phyloP scores from a whole-genome alignment of 257 asterid genomes.

The Plantago ovata region DNA sequence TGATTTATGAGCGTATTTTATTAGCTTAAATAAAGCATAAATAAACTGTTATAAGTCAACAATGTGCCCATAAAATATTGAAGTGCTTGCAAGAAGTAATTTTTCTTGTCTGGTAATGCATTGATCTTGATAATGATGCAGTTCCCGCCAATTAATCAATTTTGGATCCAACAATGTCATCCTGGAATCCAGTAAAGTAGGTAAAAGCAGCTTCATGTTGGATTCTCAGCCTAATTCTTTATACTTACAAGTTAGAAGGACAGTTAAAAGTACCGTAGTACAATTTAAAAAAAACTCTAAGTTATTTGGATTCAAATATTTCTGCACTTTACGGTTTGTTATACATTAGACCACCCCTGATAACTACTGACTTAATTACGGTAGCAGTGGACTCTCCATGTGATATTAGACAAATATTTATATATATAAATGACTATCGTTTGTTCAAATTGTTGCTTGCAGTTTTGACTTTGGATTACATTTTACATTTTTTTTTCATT shows the following conservation, averaged over 20 bases:
- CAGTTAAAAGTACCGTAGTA: too few species aligned
- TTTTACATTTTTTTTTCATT: too few species aligned
- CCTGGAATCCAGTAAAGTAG: slow-evolving; percentile 35
- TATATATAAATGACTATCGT: too few species aligned
- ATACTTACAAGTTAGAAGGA: background rate
- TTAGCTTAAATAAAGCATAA: slow-evolving; percentile 23
- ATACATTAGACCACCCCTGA: too few species aligned
- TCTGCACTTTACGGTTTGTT: too few species aligned
- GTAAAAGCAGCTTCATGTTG: slow-evolving; percentile 21
- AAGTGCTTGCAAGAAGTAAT: background rate
- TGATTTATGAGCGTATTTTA: slow-evolving; percentile 8
- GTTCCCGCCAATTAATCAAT: background rate
- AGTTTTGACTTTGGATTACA: too few species aligned
- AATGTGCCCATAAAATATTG: background rate
- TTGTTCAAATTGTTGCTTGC: too few species aligned
- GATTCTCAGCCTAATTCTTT: slow-evolving; percentile 16
- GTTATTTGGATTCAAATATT: too few species aligned
- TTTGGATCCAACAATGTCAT: slow-evolving; percentile 11
- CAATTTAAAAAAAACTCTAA: too few species aligned
- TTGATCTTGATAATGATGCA: background rate
- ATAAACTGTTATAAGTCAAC: slow-evolving; percentile 13
- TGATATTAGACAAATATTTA: too few species aligned
- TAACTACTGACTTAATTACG: too few species aligned
- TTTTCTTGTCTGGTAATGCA: slow-evolving; percentile 17
- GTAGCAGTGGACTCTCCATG: too few species aligned